These are phyloP conservation scores for Erysimum cheiranthoides DNA, from an alignment of 345 rosid genomes.

Conservation along the genomic window DNA sequence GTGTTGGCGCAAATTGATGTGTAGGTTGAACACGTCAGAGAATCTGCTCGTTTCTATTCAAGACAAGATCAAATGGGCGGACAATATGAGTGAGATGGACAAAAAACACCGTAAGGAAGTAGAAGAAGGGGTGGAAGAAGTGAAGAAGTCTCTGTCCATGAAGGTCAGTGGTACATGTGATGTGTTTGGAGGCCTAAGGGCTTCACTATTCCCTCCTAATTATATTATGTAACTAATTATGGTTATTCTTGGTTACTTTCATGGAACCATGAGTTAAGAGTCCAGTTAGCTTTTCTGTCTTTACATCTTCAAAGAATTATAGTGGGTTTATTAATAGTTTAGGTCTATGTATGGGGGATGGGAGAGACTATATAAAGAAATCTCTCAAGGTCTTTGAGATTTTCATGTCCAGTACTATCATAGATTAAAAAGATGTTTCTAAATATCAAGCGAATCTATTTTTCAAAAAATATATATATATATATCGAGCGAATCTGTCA, in stretches of 20 bases:
- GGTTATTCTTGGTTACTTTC: background rate
- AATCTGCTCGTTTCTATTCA: slow-evolving; percentile 82
- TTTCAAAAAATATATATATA: too few species aligned
- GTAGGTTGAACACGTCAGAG: slow-evolving; percentile 89
- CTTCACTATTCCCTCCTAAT: slow-evolving; percentile 9
- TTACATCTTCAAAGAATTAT: slow-evolving; percentile 2
- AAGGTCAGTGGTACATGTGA: slow-evolving; percentile 71
- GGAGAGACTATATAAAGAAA: background rate
- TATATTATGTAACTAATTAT: slow-evolving; percentile 24
- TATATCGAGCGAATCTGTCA: background rate
- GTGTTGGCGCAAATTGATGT: slow-evolving; percentile 24
- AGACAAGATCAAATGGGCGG: slow-evolving; percentile 99
- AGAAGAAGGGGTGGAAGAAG: slow-evolving; percentile 82
- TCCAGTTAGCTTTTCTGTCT: slow-evolving; percentile 7
- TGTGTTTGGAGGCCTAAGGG: slow-evolving; percentile 23
- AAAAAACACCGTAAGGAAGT: slow-evolving; percentile 83
- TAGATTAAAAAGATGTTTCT: background rate
- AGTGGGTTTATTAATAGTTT: slow-evolving; percentile 15
- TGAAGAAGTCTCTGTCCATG: slow-evolving; percentile 77
- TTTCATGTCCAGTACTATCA: background rate
- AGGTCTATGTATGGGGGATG: slow-evolving; percentile 15
- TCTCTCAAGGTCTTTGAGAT: slow-evolving; percentile 14
- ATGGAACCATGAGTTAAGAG: slow-evolving; percentile 19
- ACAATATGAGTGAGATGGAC: slow-evolving; percentile 86
- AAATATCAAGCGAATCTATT: background rate